These are phyloP conservation scores for Cladobotryum protrusum DNA, from an alignment of 2,329 filamentous ascomycete species.

Conservation along the genomic window DNA sequence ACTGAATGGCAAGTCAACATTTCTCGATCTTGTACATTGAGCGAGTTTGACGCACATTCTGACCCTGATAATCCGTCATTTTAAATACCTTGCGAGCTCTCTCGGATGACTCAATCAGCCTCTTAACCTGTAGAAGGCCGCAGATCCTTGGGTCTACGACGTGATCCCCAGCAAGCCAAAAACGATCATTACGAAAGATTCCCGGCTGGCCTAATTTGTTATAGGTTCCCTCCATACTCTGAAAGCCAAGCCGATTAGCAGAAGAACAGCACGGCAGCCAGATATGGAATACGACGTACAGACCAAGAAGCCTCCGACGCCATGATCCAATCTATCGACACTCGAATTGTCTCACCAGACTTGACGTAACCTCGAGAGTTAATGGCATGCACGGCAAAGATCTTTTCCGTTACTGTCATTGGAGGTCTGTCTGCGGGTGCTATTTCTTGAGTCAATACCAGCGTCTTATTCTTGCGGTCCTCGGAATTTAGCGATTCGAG, in stretches of 20 bases:
- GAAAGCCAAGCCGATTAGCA: too few species aligned
- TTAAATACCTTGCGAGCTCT: conserved; percentile 11
- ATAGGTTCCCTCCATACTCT: conserved; percentile 36
- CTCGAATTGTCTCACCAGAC: conserved; percentile 34
- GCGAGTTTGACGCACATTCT: conserved; percentile 31
- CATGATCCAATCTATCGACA: conserved; percentile 41
- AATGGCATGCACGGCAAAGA: conserved; percentile 38
- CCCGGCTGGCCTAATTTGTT: conserved; percentile 32
- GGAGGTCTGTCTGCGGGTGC: conserved; percentile 14
- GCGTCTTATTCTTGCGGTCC: not conserved
- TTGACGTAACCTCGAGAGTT: conserved; percentile 26
- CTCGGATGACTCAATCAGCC: conserved; percentile 31
- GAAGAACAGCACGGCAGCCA: too few species aligned
- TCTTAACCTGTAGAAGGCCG: conserved; percentile 27
- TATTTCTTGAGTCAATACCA: not conserved
- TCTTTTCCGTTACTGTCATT: conserved; percentile 41
- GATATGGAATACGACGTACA: not conserved
- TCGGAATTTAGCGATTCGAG: conserved; percentile 7
- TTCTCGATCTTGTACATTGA: conserved; percentile 25
- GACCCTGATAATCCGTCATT: conserved; percentile 22
- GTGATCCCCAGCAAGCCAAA: conserved; percentile 46
- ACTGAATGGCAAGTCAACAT: conserved; percentile 9
- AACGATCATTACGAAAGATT: conserved; percentile 43
- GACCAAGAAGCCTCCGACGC: conserved; percentile 38
- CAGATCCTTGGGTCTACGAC: conserved; percentile 39